Percentiles rank a stretch among this genome's conserved stretches.
Conservation (phyloP, 2,329 filamentous ascomycete species). For the Alternaria panax region DNA sequence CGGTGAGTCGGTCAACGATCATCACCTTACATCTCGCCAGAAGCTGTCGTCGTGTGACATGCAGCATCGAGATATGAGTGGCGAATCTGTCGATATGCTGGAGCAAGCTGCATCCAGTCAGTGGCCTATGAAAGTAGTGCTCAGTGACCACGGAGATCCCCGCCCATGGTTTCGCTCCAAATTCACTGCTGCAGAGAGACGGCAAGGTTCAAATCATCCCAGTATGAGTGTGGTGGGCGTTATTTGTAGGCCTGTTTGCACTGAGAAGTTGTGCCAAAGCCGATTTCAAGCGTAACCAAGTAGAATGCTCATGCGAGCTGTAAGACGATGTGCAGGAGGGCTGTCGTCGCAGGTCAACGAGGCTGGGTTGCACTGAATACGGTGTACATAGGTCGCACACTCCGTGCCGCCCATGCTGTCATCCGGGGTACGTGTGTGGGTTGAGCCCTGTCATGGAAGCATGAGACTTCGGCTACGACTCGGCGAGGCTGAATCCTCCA, state of each 20-base stretch:
- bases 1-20: slow-evolving; percentile 10
- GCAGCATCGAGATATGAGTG: slow-evolving; percentile 6
- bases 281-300: not conserved
- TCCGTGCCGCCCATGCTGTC: slow-evolving; percentile 1
- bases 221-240: not conserved
- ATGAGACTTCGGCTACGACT: slow-evolving; percentile 4
- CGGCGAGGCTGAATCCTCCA: slow-evolving; percentile 4
- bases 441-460: slow-evolving; percentile 5
- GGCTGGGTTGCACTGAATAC: not conserved
- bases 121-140: slow-evolving; percentile 1
- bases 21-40: slow-evolving; percentile 1
- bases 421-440: slow-evolving; percentile 1
- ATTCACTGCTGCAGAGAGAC: not conserved
- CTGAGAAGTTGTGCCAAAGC: not conserved
- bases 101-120: slow-evolving; percentile 10
- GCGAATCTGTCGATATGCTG: slow-evolving; percentile 21
- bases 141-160: not conserved
- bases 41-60: slow-evolving; percentile 8
- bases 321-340: not conserved
- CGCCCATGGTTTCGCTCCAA: not conserved
- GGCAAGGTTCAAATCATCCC: not conserved
- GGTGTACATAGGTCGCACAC: slow-evolving; percentile 5
- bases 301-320: not conserved
- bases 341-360: slow-evolving; percentile 1
- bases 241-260: not conserved